phyloP scores from a whole-genome alignment of 1,284 basidiomycete genomes.

The Apiotrichum porosum region DNA sequence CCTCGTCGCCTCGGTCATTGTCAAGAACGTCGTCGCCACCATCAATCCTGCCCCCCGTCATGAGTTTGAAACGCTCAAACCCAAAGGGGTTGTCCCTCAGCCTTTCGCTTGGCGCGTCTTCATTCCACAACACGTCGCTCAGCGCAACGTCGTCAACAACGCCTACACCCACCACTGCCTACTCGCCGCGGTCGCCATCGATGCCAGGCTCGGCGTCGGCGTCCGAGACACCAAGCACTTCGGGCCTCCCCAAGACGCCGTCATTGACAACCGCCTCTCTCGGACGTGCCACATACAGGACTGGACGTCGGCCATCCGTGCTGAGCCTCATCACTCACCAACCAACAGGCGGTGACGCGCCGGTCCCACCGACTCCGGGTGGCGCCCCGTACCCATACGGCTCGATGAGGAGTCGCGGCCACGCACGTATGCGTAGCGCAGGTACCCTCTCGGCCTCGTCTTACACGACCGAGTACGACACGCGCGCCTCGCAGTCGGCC shows the following conservation, averaged over 20 bases:
- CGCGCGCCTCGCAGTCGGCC: conserved; percentile 18
- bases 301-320: conserved; percentile 29
- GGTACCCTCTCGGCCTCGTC: conserved; percentile 7
- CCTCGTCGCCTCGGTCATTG: no score
- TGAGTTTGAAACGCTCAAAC: conserved; percentile 33
- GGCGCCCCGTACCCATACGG: conserved; percentile 16
- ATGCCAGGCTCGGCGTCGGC: conserved; percentile 34
- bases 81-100: conserved; percentile 37
- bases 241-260: conserved; percentile 36
- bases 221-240: conserved; percentile 30
- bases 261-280: conserved; percentile 21
- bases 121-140: conserved; percentile 15
- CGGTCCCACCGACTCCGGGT: conserved; percentile 31
- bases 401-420: conserved; percentile 15
- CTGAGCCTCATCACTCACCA: conserved; percentile 39
- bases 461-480: conserved; percentile 6
- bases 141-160: conserved; percentile 2
- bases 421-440: conserved; percentile 28
- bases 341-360: conserved; percentile 9
- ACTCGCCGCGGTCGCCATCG: conserved; percentile 12
- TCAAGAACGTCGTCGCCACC: conserved; percentile 7
- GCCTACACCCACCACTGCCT: conserved; percentile 12
- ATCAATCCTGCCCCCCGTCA: conserved; percentile 15
- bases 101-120: conserved; percentile 21
- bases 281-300: conserved; percentile 16